These are phyloP conservation scores for Komagataella mondaviorum DNA, from an alignment of 805 yeast genomes.

Conservation along the genomic window DNA sequence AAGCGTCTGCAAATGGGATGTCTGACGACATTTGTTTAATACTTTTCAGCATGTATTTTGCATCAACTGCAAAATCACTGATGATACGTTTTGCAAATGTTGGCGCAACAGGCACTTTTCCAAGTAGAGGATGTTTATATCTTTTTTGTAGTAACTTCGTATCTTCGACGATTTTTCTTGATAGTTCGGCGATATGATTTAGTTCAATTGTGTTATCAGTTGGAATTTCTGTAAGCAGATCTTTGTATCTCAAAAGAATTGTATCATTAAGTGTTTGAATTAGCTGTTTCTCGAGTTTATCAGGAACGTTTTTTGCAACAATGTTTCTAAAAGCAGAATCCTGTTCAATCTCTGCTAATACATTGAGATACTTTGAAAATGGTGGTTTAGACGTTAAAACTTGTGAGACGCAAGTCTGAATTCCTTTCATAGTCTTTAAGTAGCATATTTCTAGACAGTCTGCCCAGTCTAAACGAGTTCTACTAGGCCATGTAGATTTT, in stretches of 20 bases:
- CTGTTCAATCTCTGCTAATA: not conserved
- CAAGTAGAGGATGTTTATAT: not conserved
- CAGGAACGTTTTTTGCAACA: not conserved
- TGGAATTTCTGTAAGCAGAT: not conserved
- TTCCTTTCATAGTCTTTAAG: not conserved
- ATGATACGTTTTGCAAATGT: constrained; percentile 35
- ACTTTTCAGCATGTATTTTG: constrained; percentile 34
- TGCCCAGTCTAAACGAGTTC: not conserved
- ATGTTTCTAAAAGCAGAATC: not conserved
- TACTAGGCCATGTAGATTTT: not conserved
- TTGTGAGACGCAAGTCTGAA: not conserved
- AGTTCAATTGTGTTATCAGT: constrained; percentile 34
- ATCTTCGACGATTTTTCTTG: constrained; percentile 35
- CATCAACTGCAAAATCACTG: constrained; percentile 39
- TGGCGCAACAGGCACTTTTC: constrained; percentile 22
- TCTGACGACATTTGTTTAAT: constrained; percentile 23
- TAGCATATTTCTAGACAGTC: not conserved
- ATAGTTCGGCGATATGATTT: constrained; percentile 41
- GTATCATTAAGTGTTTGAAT: not conserved
- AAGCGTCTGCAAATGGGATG: constrained; percentile 10
- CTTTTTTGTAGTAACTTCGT: constrained; percentile 38
- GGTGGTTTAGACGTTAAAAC: not conserved
- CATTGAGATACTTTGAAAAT: not conserved
- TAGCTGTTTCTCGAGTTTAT: not conserved
- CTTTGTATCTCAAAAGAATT: not conserved